Base-by-base conservation (phyloP, 78 protist genomes). In the Chrysochromulina tobinii region DNA sequence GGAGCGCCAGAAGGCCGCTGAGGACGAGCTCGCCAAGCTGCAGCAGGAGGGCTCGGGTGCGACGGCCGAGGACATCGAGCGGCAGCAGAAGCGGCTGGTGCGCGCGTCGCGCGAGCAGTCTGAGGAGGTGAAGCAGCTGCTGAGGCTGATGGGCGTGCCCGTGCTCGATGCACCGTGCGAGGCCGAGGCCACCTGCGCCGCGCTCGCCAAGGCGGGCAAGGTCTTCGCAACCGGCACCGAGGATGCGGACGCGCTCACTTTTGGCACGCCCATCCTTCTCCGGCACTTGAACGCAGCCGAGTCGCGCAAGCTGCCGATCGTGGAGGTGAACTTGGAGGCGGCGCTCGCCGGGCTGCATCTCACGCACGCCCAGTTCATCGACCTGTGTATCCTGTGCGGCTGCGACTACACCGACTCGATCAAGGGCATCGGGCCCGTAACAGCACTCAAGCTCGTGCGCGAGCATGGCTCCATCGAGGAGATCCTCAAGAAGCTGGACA, bases 201-300 rank as follows among this genome's bases (percentile, higher is more conserved):
- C 85, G 27, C 81, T 88, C 54, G 17, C 72, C 53, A 50, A 50
- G 61, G 95, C 85, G 50, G 90, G 83, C 61, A 7, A n/a, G 23
- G 97, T 93, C 58, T 98, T 64, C 89, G 99, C 97, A 1, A 93
- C 97, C 3, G 99, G 94, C 15, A 94, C 99, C 12, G 99, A 99
- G 64, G 99, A 99, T 72, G 98, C 97, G 99, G 99, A 99, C 92
- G 87, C 99, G 27, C 95, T 99, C 9, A 97, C 99, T 8, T 96
- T 98, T 0, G 99, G 99, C 12, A 57, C 96, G 17, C 83, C 93
- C 38, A 91, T 90, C 15, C 92, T 98, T 27, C 87, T 96, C 53
- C 94, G 99, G 77, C 90, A 97, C 89, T 69, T 99, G 55, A 96
- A 95, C 15, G 81, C 68, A 72, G 67, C 97, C 25, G 99, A 97